phyloP scores from a whole-genome alignment of 176 grass and related monocot species.

The Avena atlantica region DNA sequence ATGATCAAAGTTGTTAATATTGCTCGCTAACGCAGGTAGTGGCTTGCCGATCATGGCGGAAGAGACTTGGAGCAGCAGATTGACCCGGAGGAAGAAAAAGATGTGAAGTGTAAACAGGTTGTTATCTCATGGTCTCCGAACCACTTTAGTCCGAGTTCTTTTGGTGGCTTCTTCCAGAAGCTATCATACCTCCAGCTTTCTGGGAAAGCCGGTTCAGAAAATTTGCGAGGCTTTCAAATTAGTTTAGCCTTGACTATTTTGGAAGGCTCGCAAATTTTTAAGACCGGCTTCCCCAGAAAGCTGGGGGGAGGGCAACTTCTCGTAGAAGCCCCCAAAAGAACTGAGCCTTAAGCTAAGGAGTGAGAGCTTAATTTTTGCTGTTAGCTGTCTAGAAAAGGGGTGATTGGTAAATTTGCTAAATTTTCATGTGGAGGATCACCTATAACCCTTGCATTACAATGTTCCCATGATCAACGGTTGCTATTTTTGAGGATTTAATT shows the following conservation, averaged over 20 bases:
- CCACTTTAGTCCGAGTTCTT: too few relatives aligned
- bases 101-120: neutral
- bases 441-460: neutral
- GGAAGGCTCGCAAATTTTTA: too few relatives aligned
- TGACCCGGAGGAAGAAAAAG: conserved; percentile 7
- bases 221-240: too few relatives aligned
- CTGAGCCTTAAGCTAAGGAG: conserved; percentile 10
- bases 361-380: too few relatives aligned
- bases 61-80: conserved; percentile 46
- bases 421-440: conserved; percentile 7
- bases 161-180: too few relatives aligned
- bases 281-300: too few relatives aligned
- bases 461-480: neutral
- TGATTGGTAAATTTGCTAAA: neutral
- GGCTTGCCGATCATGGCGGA: conserved; percentile 44
- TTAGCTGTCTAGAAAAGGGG: neutral
- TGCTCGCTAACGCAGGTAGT: conserved; percentile 38
- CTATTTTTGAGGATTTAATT: neutral
- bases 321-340: too few relatives aligned
- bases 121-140: conserved; percentile 43
- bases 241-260: too few relatives aligned
- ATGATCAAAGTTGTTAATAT: conserved; percentile 23
- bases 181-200: too few relatives aligned
- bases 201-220: too few relatives aligned
- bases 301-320: too few relatives aligned